A percentile compares a stretch with the other conserved stretches of the same genome.
These are phyloP conservation scores for Apiospora phragmitis DNA, from an alignment of 2,329 filamentous ascomycete genomes.

Conservation along the genomic window DNA sequence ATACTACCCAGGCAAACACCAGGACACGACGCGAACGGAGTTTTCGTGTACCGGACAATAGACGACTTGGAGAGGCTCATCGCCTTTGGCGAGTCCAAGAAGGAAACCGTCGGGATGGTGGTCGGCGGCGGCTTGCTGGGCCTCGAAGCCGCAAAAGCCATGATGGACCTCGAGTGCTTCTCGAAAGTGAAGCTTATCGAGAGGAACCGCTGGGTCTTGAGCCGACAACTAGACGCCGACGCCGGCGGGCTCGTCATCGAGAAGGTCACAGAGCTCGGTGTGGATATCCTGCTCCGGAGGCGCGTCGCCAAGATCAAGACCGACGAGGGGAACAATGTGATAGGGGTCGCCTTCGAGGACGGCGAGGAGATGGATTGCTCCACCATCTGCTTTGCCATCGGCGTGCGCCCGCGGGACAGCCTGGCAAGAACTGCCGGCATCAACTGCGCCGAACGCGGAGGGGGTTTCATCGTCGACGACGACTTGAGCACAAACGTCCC, in stretches of 20 bases:
- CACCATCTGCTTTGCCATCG: conserved; percentile 87
- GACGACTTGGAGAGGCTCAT: conserved; percentile 79
- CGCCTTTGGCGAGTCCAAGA: conserved; percentile 65
- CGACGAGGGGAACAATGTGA: conserved; percentile 66
- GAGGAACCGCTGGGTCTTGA: conserved; percentile 79
- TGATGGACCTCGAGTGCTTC: conserved; percentile 81
- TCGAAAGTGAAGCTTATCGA: conserved; percentile 77
- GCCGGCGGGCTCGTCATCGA: conserved; percentile 81
- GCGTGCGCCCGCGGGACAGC: conserved; percentile 78
- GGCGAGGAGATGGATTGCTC: conserved; percentile 75
- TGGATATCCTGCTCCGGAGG: conserved; percentile 79
- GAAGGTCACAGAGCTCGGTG: conserved; percentile 74
- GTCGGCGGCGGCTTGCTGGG: conserved; percentile 85
- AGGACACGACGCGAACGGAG: conserved; percentile 76
- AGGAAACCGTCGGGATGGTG: conserved; percentile 70
- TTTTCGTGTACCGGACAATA: conserved; percentile 89
- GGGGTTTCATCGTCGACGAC: conserved; percentile 72
- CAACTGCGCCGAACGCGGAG: conserved; percentile 69
- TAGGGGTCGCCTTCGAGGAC: conserved; percentile 77
- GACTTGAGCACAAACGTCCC: conserved; percentile 68
- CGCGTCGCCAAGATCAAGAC: conserved; percentile 72
- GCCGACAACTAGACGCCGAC: conserved; percentile 78
- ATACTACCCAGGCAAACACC: conserved; percentile 68
- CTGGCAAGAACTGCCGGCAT: conserved; percentile 71
- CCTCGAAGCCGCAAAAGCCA: conserved; percentile 86